These are phyloP conservation scores for fission yeast (Schizosaccharomyces pombe) DNA, from an alignment of 805 yeast species.

Conservation along the genomic window DNA sequence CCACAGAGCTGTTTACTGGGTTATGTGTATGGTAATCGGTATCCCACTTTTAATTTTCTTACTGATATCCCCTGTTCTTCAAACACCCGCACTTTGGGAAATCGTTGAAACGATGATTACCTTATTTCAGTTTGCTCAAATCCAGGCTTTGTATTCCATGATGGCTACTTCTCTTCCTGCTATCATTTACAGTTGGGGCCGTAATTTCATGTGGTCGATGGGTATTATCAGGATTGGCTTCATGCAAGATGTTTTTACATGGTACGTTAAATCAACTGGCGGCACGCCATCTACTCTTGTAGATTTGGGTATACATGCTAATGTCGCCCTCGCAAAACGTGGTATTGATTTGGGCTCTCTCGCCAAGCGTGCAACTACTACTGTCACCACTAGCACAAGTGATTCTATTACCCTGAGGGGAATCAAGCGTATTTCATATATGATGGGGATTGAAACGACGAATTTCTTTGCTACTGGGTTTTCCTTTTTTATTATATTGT, in stretches of 20 bases:
- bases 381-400: conserved; percentile 13
- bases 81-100: conserved; percentile 82
- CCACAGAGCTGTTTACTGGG: conserved; percentile 83
- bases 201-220: conserved; percentile 88
- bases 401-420: conserved; percentile 72
- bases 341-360: conserved; percentile 10
- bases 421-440: conserved; percentile 69
- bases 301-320: conserved; percentile 35
- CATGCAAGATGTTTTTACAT: conserved; percentile 50
- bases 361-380: conserved; percentile 1
- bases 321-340: conserved; percentile 62
- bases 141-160: conserved; percentile 78
- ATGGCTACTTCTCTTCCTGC: conserved; percentile 93
- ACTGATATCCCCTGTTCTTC: conserved; percentile 64
- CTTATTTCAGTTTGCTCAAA: conserved; percentile 79
- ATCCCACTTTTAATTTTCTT: conserved; percentile 75
- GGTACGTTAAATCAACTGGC: conserved; percentile 92
- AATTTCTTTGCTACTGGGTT: conserved; percentile 69
- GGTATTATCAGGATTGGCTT: conserved; percentile 60
- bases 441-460: conserved; percentile 69
- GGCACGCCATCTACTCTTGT: conserved; percentile 64
- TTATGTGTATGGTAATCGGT: conserved; percentile 77
- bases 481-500: conserved; percentile 54
- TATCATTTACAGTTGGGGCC: conserved; percentile 93
- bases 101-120: conserved; percentile 92